Evolutionary conservation across 148 eudicot genomes (phyloP).

Genomic region (Rhododendron kiyosumense): DNA sequence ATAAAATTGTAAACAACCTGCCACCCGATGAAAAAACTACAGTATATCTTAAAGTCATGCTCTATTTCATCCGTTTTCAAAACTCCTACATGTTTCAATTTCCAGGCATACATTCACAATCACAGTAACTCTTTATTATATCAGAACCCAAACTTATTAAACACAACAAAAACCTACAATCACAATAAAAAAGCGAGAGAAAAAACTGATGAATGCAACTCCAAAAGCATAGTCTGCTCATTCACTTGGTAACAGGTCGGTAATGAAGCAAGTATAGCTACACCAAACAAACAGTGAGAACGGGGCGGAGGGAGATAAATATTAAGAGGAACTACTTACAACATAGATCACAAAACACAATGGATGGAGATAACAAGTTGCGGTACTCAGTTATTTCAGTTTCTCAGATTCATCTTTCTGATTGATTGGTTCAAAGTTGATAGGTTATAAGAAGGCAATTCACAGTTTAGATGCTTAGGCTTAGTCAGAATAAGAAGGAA

Average conservation of each 20-base stretch:
- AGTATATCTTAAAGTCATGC: not conserved
- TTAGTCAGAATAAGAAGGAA: not conserved
- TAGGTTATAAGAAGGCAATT: not conserved
- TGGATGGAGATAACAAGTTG: too few relatives aligned
- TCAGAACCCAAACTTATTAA: not conserved
- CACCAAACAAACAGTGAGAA: not conserved
- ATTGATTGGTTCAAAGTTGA: not conserved
- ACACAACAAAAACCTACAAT: not conserved
- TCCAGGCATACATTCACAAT: not conserved
- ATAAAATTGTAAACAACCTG: slow-evolving; percentile 4
- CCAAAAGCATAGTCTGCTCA: not conserved
- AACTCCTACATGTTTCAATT: not conserved
- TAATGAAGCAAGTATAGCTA: not conserved
- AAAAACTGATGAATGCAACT: not conserved
- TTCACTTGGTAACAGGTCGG: not conserved
- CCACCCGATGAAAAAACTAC: not conserved
- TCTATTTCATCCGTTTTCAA: not conserved
- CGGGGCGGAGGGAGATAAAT: not conserved
- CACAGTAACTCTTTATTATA: not conserved
- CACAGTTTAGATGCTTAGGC: not conserved
- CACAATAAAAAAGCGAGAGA: not conserved
- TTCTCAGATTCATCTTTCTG: not conserved
- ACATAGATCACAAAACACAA: not conserved
- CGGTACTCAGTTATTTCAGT: too few relatives aligned
- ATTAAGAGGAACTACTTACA: not conserved